phyloP scores from a whole-genome alignment of 2,329 filamentous ascomycete genomes.

The Monosporascus sp. region DNA sequence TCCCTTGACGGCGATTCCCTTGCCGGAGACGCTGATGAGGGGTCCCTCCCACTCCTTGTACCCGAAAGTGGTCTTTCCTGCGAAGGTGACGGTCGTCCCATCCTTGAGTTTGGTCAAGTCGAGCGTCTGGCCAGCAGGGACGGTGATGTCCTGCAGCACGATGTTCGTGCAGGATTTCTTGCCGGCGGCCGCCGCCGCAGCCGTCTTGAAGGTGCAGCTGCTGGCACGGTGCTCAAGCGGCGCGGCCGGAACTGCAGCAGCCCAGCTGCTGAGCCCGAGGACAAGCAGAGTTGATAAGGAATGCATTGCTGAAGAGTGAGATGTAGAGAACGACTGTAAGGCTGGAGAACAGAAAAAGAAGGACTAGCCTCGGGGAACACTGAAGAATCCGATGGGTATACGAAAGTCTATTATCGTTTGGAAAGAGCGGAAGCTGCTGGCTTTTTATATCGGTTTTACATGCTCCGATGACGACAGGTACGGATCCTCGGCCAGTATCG shows the following conservation, averaged over 20 bases:
- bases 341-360: not conserved
- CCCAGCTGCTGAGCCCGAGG: not conserved
- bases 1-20: constrained; percentile 34
- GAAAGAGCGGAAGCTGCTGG: not conserved
- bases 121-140: constrained; percentile 30
- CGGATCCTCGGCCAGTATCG: too few relatives aligned
- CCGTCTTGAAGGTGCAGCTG: not conserved
- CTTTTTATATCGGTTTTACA: not conserved
- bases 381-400: not conserved
- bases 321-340: not conserved
- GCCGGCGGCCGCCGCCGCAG: not conserved
- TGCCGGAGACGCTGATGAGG: constrained; percentile 45
- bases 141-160: constrained; percentile 25
- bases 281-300: not conserved
- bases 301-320: not conserved
- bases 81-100: constrained; percentile 41
- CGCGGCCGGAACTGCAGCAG: not conserved
- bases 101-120: constrained; percentile 27
- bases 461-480: too few relatives aligned
- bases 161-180: constrained; percentile 6
- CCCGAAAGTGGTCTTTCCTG: constrained; percentile 46
- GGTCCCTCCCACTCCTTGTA: constrained; percentile 49
- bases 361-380: not conserved
- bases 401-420: not conserved
- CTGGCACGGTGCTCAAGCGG: not conserved